These are phyloP conservation scores for Podospora bellae-mahoneyi DNA, from an alignment of 495 filamentous ascomycete genomes.

Conservation along the genomic window DNA sequence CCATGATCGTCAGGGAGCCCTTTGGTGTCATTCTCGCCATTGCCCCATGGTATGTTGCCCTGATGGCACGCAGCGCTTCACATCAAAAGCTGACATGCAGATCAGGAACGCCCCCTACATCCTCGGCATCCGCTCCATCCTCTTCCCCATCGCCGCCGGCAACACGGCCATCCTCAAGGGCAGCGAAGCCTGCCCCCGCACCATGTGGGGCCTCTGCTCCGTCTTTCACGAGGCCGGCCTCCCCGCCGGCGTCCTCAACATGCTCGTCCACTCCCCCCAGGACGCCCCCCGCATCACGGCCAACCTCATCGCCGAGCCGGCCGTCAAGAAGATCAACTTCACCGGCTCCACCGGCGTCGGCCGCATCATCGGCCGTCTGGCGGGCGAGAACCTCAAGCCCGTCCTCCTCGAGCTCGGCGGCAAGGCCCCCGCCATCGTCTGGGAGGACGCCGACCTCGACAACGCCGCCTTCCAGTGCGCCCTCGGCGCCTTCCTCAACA, in stretches of 20 bases:
- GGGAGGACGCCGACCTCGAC: conserved; percentile 62
- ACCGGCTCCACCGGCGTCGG: conserved; percentile 61
- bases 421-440: conserved; percentile 62
- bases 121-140: conserved; percentile 62
- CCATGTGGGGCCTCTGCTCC: conserved; percentile 68
- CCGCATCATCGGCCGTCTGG: conserved; percentile 53
- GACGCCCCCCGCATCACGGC: conserved; percentile 55
- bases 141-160: conserved; percentile 76
- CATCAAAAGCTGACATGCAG: conserved; percentile 24
- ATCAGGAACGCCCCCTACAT: conserved; percentile 71
- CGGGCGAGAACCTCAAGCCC: conserved; percentile 64
- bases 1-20: conserved; percentile 74
- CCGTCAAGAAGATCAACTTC: conserved; percentile 64
- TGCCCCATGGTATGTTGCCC: conserved; percentile 66
- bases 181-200: conserved; percentile 69
- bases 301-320: conserved; percentile 53
- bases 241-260: conserved; percentile 57
- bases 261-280: conserved; percentile 50
- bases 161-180: conserved; percentile 60
- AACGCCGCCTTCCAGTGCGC: conserved; percentile 52
- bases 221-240: conserved; percentile 72
- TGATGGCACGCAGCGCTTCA: not conserved
- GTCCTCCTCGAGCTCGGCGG: conserved; percentile 67
- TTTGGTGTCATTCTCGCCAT: conserved; percentile 78
- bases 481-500: conserved; percentile 52